Base-by-base conservation (phyloP, 495 filamentous ascomycete genomes). In the Xylaria bambusicola region DNA sequence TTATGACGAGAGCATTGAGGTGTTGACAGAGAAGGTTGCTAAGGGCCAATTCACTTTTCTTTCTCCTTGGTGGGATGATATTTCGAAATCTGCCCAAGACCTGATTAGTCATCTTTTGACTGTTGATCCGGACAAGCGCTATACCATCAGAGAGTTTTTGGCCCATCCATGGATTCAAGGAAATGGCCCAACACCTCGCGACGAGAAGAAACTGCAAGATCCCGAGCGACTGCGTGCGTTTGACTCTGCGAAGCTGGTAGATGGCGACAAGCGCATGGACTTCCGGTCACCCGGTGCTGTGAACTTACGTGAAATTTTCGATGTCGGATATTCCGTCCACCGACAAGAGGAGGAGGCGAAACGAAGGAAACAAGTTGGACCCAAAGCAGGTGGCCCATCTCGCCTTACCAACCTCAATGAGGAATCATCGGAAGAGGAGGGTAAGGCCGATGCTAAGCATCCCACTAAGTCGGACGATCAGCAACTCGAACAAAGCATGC, bases 31-130 rank as follows among this genome's bases (percentile, higher is more conserved):
- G 66, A 98, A 98, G 77, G 94, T 98, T 26, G 94, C 94, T 5
- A 86, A 90, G 54, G 94, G 95, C 10, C 92, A 98, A 76, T 98
- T 94, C 71, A 97, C 95, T 6, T 98, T 98, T 80, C 80, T 98
- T 6, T 97, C 93, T 10, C 94, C 94, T 0, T 98, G 94, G 94
- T 98, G 94, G 94, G 94, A 98, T 66, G 92, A 97, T 61, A 98
- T 98, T 59, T 97, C 93, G 62, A 93, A 96, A 73, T 86, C 90
- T 0, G 94, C 94, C 1, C 90, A 98, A 70, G 95, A 98, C 66
- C 75, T 98, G 5, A 92, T 98, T 48, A 91, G 90, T 0, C 94
- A 98, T 71, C 85, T 98, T 3, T 80, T 97, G 42, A 93, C 91
- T 18, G 93, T 97, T 52, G 92, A 97, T 69, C 93, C 93, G 3